Evolutionary conservation across 129 eudicot genomes (phyloP).

Genomic region (Cynara cardunculus): DNA sequence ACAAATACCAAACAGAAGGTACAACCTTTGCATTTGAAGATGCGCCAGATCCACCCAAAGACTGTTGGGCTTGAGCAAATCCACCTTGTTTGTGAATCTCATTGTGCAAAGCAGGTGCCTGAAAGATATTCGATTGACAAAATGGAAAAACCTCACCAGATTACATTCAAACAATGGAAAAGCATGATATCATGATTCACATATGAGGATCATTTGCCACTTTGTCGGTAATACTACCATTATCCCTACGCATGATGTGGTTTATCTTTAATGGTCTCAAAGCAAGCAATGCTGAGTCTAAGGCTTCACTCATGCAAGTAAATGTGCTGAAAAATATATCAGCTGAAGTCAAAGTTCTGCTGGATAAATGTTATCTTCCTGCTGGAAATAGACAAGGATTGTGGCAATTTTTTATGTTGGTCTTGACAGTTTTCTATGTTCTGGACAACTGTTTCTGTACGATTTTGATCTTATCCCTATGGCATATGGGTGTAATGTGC

Average conservation of each 20-base stretch:
- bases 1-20: not conserved
- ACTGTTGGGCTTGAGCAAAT: conserved; percentile 40
- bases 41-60: conserved; percentile 34
- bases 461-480: too few relatives aligned
- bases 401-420: not conserved
- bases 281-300: not conserved
- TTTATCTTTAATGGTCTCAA: not conserved
- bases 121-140: not conserved
- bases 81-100: conserved; percentile 48
- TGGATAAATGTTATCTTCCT: not conserved
- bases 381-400: not conserved
- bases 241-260: not conserved
- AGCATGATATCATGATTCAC: not conserved
- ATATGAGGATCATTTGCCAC: not conserved
- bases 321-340: not conserved
- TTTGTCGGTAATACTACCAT: not conserved
- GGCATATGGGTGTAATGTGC: not conserved
- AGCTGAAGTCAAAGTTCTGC: not conserved
- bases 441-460: not conserved
- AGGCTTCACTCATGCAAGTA: not conserved
- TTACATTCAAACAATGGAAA: not conserved
- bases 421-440: not conserved
- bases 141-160: not conserved
- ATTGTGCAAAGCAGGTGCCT: conserved; percentile 56
- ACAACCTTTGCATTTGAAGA: conserved; percentile 41